Evolutionary conservation across 352 stramenopile species (phyloP), one percentile per base, ranked within the genome.

Genomic region (Globisporangium paddicum): DNA sequence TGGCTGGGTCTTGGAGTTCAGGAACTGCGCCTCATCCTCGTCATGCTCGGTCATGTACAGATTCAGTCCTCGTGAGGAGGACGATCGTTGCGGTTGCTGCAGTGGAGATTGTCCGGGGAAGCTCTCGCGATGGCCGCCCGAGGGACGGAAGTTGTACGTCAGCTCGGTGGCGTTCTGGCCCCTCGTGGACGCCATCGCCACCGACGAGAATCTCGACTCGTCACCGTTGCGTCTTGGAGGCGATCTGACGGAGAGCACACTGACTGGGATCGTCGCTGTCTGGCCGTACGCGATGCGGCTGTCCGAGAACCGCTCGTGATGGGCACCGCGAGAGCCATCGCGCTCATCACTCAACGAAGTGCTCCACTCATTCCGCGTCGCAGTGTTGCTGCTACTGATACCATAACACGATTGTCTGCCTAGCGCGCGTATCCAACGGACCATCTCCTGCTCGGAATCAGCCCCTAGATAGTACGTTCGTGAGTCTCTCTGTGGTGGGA

Each of bases 401-500:
- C 48, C 55, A 37, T 79, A 65, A 2, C 70, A 70, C 5, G 75
- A 85, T 55, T 89, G 75, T 5, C 67, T 68, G 5, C 69, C 76
- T 0, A 94, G 49, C 2, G 75, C 77, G 18, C 75, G 71, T 49
- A 90, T 82, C 84, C 84, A 94, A 13, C 66, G 66, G 35, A 85
- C 64, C 60, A 94, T 77, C n/a, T 94, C 77, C 16, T 71, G 60
- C 51, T 91, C 79, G 0, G 71, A 75, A 16, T 90, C 76, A 25
- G 82, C 79, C 19, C 82, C 84, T 42, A 93, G 89, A 61, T 73
- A 89, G 56, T 84, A 94, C 53, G 73, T 85, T 37, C 84, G 84
- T 42, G 83, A 74, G 35, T 77, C 79, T n/a, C 66, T 45, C 55
- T 69, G 70, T 2, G 66, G 71, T 10, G 82, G 84, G 0, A 90